A percentile compares a stretch with the other conserved stretches of the same genome.
Conservation (phyloP, 352 stramenopile genomes). For the Phytophthora kernoviae region DNA sequence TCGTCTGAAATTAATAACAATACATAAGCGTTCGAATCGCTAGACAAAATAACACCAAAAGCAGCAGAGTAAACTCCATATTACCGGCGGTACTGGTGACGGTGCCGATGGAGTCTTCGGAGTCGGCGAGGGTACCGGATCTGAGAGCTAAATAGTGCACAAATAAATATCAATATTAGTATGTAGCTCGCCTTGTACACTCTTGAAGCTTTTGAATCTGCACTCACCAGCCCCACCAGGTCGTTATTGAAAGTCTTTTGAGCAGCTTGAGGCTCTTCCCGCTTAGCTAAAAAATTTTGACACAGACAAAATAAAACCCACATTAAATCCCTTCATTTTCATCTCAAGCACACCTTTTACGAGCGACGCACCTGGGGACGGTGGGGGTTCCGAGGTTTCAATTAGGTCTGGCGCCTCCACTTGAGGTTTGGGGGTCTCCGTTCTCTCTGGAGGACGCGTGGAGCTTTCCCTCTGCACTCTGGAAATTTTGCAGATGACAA, state of each 20-base stretch:
- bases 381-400: constrained; percentile 56
- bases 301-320: too few relatives aligned
- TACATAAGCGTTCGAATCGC: constrained; percentile 6
- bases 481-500: constrained; percentile 83
- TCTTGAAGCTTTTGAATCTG: background rate
- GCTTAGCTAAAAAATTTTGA: constrained; percentile 47
- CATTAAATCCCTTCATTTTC: background rate
- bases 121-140: constrained; percentile 56
- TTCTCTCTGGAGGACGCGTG: constrained; percentile 45
- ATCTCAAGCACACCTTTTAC: background rate
- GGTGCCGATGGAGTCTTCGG: constrained; percentile 39
- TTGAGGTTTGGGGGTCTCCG: constrained; percentile 29
- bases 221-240: constrained; percentile 73
- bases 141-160: constrained; percentile 49
- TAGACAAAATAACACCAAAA: background rate
- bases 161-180: constrained; percentile 12
- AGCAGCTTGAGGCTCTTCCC: constrained; percentile 43
- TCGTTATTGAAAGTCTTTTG: constrained; percentile 84
- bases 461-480: constrained; percentile 58
- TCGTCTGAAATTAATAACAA: constrained; percentile 13
- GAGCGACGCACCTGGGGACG: constrained; percentile 26
- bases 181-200: background rate
- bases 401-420: constrained; percentile 71
- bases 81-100: constrained; percentile 45
- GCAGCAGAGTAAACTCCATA: constrained; percentile 1